Percentiles rank a stretch among this genome's conserved stretches.
These are phyloP conservation scores for Sicyos baderoa DNA, from an alignment of 306 rosid species.

Conservation along the genomic window DNA sequence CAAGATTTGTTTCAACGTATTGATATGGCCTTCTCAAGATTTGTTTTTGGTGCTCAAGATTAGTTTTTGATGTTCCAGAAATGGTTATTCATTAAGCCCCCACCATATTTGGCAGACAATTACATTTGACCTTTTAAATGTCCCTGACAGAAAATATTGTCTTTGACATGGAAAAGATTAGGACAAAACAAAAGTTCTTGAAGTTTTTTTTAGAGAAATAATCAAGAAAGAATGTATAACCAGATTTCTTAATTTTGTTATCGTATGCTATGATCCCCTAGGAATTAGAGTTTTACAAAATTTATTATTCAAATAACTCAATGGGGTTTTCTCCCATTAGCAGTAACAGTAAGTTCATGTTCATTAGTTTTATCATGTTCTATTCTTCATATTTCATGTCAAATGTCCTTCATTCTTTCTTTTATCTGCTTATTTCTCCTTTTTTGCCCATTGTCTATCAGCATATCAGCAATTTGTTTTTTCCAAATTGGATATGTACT, in stretches of 20 bases:
- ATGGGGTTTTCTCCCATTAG: background rate
- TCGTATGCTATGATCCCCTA: background rate
- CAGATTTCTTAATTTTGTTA: background rate
- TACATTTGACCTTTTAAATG: background rate
- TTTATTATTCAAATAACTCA: background rate
- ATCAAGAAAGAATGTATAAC: background rate
- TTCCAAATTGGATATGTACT: background rate
- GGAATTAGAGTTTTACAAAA: background rate
- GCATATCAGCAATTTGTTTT: background rate
- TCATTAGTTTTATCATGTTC: background rate
- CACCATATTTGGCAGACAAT: background rate
- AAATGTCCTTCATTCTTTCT: background rate
- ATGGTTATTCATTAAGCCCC: background rate
- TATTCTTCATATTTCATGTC: background rate
- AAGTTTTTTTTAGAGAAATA: no score
- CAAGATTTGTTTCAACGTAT: no score
- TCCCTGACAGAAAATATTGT: background rate
- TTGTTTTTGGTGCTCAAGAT: background rate
- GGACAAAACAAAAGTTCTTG: background rate
- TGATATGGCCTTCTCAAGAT: no score
- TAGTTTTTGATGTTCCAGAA: background rate
- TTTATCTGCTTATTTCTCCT: background rate
- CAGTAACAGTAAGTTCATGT: background rate
- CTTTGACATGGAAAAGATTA: background rate
- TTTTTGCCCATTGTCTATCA: background rate